Evolutionary conservation across 805 yeast species (phyloP).

Genomic region (Wickerhamomyces mucosus): DNA sequence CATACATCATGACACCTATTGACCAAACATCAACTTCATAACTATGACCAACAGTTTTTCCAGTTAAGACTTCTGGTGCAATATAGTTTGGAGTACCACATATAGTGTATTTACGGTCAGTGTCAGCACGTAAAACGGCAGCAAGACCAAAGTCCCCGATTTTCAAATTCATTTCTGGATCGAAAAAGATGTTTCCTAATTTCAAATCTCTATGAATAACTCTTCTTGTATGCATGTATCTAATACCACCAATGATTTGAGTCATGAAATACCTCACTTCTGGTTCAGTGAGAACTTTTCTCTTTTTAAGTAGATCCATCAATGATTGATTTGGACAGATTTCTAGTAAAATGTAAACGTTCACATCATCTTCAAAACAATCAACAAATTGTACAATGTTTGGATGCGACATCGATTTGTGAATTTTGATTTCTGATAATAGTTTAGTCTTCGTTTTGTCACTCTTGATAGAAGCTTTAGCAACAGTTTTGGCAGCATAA

Average conservation of each 20-base stretch:
- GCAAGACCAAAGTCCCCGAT: conserved; percentile 98
- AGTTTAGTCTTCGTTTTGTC: conserved; percentile 81
- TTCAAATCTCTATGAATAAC: conserved; percentile 95
- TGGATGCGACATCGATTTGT: conserved; percentile 79
- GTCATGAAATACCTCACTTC: conserved; percentile 87
- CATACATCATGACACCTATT: conserved; percentile 91
- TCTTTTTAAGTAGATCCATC: conserved; percentile 81
- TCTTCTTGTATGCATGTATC: conserved; percentile 83
- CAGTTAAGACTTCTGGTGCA: conserved; percentile 94
- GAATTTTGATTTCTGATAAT: conserved; percentile 90
- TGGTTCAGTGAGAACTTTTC: conserved; percentile 81
- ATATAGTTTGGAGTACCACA: conserved; percentile 99
- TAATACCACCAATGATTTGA: conserved; percentile 89
- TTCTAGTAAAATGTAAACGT: conserved; percentile 88
- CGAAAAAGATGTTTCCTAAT: conserved; percentile 92
- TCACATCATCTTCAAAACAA: conserved; percentile 93
- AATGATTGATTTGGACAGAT: conserved; percentile 92
- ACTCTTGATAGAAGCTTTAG: conserved; percentile 85
- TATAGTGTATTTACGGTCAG: conserved; percentile 79
- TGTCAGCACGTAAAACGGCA: conserved; percentile 68
- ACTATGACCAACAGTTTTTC: conserved; percentile 81
- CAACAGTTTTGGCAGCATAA: conserved; percentile 96
- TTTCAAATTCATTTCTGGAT: conserved; percentile 86
- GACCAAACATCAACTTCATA: conserved; percentile 98
- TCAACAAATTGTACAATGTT: conserved; percentile 90